These are phyloP conservation scores for Phytophthora sp. DNA, from an alignment of 352 stramenopile genomes.

Conservation along the genomic window DNA sequence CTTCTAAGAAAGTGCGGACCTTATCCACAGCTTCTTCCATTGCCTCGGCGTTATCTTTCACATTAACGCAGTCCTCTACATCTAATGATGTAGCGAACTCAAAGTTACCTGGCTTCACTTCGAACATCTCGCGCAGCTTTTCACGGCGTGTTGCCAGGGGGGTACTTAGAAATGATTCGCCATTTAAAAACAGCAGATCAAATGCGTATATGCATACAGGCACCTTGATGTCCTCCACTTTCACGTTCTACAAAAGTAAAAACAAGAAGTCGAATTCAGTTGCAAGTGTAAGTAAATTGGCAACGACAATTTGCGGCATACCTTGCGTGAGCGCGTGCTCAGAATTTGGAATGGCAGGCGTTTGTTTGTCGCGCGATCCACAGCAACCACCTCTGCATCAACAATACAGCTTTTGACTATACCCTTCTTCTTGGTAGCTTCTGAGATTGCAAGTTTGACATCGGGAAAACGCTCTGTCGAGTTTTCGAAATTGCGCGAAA, in stretches of 20 bases:
- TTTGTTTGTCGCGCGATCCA: conserved; percentile 95
- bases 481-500: conserved; percentile 98
- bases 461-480: conserved; percentile 97
- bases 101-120: conserved; percentile 93
- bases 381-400: conserved; percentile 99
- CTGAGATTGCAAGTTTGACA: conserved; percentile 77
- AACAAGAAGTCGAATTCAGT: conserved; percentile 1
- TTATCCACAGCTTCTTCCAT: conserved; percentile 87
- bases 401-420: conserved; percentile 94
- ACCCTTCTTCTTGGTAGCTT: conserved; percentile 57
- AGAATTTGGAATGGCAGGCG: conserved; percentile 99
- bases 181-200: conserved; percentile 99
- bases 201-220: conserved; percentile 97
- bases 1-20: conserved; percentile 95
- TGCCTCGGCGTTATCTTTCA: conserved; percentile 86
- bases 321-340: conserved; percentile 96
- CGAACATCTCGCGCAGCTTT: conserved; percentile 93
- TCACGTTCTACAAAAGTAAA: conserved; percentile 58
- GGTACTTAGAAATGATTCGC: conserved; percentile 92
- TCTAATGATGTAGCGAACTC: conserved; percentile 94
- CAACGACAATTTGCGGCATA: conserved; percentile 15
- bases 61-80: conserved; percentile 84
- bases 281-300: conserved; percentile 11
- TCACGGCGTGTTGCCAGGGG: conserved; percentile 91
- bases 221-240: conserved; percentile 91